Conservation (phyloP, 352 stramenopile genomes). For the Blastocystis sp. region DNA sequence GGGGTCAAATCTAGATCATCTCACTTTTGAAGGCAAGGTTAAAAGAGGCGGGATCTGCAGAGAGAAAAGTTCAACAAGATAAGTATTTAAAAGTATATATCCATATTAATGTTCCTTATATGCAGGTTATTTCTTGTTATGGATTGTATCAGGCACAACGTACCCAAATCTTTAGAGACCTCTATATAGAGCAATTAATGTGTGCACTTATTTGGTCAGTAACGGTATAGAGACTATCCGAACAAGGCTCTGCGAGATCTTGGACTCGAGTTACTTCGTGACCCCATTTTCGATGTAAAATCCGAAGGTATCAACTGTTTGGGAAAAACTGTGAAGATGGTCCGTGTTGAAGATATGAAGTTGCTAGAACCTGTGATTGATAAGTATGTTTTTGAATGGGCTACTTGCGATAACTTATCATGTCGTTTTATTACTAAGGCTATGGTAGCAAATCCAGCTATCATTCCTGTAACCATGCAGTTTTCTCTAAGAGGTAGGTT, state of each 20-base stretch:
- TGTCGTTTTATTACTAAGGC: constrained; percentile 16
- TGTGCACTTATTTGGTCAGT: neutral
- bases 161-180: constrained; percentile 2
- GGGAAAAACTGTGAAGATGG: neutral
- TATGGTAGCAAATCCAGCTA: neutral
- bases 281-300: constrained; percentile 13
- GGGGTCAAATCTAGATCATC: constrained; percentile 1
- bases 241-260: neutral
- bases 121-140: constrained; percentile 27
- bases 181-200: constrained; percentile 26
- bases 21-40: neutral
- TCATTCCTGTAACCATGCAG: neutral
- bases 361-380: constrained; percentile 20
- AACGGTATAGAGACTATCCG: neutral
- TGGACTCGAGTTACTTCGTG: constrained; percentile 1
- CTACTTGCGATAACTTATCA: constrained; percentile 45
- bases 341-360: neutral
- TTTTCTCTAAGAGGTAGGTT: neutral
- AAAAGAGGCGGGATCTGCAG: neutral
- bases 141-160: constrained; percentile 1
- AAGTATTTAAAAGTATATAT: constrained; percentile 29
- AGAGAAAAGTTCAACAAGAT: neutral
- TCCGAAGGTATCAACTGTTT: constrained; percentile 37
- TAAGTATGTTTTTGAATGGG: constrained; percentile 34
- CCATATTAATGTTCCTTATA: neutral